Evolutionary conservation across 2,329 filamentous ascomycete species (phyloP).

Genomic region (Diplodia seriata): DNA sequence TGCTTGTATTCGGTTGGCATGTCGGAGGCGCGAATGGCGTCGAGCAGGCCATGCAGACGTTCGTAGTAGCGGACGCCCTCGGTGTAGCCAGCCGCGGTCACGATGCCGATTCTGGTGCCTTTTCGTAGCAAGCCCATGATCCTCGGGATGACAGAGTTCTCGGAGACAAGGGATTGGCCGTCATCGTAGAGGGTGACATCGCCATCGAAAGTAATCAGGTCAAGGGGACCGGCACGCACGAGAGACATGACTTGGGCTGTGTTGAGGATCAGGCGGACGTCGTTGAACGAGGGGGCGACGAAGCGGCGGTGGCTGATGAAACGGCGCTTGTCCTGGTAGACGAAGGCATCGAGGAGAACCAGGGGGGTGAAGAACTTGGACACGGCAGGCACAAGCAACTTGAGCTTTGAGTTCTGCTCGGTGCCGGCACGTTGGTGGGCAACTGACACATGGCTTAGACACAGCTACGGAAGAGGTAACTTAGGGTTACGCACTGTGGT

Average conservation of each 20-base stretch:
- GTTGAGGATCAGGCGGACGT: conserved; percentile 90
- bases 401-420: conserved; percentile 82
- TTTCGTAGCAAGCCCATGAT: conserved; percentile 74
- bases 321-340: conserved; percentile 83
- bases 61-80: conserved; percentile 85
- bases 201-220: conserved; percentile 94
- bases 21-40: conserved; percentile 71
- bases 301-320: conserved; percentile 91
- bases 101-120: conserved; percentile 88
- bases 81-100: conserved; percentile 95
- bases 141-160: conserved; percentile 77
- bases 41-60: conserved; percentile 83
- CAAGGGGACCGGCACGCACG: conserved; percentile 73
- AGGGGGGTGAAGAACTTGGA: conserved; percentile 94
- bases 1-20: conserved; percentile 73
- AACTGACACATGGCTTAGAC: conserved; percentile 57
- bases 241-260: conserved; percentile 93
- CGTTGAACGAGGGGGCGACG: conserved; percentile 96
- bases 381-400: conserved; percentile 86
- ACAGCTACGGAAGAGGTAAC: not conserved
- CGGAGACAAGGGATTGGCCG: conserved; percentile 76
- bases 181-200: conserved; percentile 92
- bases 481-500: conserved; percentile 72
- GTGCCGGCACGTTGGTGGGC: conserved; percentile 70
- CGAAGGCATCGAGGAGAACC: conserved; percentile 86